These are phyloP conservation scores for Lactuca sativa DNA, from an alignment of 129 eudicot species.

Conservation along the genomic window DNA sequence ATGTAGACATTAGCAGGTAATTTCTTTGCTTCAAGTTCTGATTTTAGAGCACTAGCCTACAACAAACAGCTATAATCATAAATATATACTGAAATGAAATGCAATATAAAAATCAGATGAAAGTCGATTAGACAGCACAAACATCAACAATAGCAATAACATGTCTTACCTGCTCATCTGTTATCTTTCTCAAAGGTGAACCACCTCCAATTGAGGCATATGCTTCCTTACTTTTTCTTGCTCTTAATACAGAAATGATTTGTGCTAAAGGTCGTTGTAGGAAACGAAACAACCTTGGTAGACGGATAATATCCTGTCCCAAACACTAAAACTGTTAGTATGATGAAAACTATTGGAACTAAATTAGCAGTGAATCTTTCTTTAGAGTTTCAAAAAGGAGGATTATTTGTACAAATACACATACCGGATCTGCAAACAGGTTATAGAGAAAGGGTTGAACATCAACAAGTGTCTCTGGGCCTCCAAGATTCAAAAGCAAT, in stretches of 20 bases:
- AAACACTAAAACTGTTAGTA: background rate
- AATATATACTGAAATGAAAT: background rate
- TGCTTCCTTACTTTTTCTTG: constrained; percentile 77
- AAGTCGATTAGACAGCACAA: background rate
- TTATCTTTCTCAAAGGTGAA: constrained; percentile 77
- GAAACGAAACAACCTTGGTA: constrained; percentile 72
- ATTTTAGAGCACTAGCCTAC: constrained; percentile 65
- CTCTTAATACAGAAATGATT: constrained; percentile 58
- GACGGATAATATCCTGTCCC: constrained; percentile 73
- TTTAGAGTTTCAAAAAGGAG: background rate
- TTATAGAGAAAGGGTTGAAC: constrained; percentile 85
- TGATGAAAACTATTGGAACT: background rate
- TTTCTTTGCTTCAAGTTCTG: constrained; percentile 62
- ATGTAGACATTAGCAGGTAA: constrained; percentile 68
- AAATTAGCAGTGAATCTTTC: background rate
- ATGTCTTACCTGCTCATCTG: constrained; percentile 75
- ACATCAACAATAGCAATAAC: background rate
- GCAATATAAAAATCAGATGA: background rate
- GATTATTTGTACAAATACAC: constrained; percentile 13
- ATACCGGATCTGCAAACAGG: constrained; percentile 87
- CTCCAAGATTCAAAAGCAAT: constrained; percentile 78
- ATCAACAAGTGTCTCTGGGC: constrained; percentile 80
- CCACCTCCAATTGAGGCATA: constrained; percentile 96
- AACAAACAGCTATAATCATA: constrained; percentile 9
- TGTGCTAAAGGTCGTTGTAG: constrained; percentile 79